These are phyloP conservation scores for Fomes fomentarius DNA, from an alignment of 1,284 basidiomycete genomes.

Conservation along the genomic window DNA sequence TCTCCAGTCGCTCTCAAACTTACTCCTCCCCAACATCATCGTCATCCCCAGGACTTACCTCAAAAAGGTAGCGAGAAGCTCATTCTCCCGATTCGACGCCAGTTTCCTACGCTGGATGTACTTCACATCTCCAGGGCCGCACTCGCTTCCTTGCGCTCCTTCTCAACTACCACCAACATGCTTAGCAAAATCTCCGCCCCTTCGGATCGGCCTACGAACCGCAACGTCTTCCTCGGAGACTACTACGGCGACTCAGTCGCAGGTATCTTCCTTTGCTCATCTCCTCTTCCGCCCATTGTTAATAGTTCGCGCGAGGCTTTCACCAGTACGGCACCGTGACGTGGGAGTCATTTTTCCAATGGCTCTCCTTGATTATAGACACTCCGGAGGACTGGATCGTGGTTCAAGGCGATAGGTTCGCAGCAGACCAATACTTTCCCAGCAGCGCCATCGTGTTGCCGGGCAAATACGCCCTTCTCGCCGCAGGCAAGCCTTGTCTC, in stretches of 20 bases:
- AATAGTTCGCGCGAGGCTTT: constrained; percentile 6
- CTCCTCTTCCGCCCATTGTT: not conserved
- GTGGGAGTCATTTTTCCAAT: constrained; percentile 17
- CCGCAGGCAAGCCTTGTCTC: constrained; percentile 5
- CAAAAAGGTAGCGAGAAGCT: too few relatives aligned
- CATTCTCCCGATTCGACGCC: not conserved
- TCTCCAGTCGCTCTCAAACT: too few relatives aligned
- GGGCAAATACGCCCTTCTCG: constrained; percentile 16
- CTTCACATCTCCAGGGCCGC: not conserved
- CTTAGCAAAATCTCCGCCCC: too few relatives aligned
- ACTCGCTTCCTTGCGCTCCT: not conserved
- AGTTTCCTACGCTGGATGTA: not conserved
- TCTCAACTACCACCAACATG: not conserved
- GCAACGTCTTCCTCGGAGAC: constrained; percentile 14
- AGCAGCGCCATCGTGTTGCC: constrained; percentile 12
- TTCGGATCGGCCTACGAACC: not conserved
- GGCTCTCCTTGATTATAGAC: constrained; percentile 11
- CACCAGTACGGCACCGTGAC: constrained; percentile 17
- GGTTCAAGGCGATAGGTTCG: constrained; percentile 11
- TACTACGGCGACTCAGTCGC: constrained; percentile 11
- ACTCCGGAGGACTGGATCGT: constrained; percentile 14
- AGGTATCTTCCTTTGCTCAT: not conserved
- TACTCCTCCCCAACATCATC: too few relatives aligned
- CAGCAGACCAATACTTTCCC: constrained; percentile 8
- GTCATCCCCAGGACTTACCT: too few relatives aligned